Evolutionary conservation across 257 asterid genomes (phyloP).

Genomic region (Petunia secreta): DNA sequence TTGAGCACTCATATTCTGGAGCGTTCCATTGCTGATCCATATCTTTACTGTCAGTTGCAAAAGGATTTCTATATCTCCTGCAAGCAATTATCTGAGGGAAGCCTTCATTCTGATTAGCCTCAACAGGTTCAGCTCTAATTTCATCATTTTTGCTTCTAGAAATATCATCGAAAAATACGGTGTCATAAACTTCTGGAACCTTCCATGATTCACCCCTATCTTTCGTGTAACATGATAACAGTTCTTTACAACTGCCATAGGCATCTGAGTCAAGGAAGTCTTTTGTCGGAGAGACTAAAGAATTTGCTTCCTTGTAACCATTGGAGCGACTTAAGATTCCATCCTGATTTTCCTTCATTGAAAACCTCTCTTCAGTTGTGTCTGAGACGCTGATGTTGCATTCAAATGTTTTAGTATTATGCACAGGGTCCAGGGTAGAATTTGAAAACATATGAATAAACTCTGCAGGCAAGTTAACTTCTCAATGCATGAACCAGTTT

Average conservation of each 20-base stretch:
- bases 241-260: slow-evolving; percentile 30
- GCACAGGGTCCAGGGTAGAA: neutral
- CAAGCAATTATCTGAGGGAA: neutral
- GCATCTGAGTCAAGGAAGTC: slow-evolving; percentile 39
- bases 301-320: slow-evolving; percentile 39
- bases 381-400: slow-evolving; percentile 44
- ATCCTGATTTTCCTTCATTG: slow-evolving; percentile 58
- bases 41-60: slow-evolving; percentile 33
- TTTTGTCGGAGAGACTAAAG: slow-evolving; percentile 37
- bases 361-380: slow-evolving; percentile 43
- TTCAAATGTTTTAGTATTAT: slow-evolving; percentile 36
- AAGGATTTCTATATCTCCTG: neutral
- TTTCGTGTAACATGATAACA: slow-evolving; percentile 33
- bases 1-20: slow-evolving; percentile 35
- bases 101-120: slow-evolving; percentile 25
- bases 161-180: slow-evolving; percentile 38
- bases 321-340: slow-evolving; percentile 41
- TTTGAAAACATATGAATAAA: neutral
- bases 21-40: slow-evolving; percentile 34
- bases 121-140: slow-evolving; percentile 28
- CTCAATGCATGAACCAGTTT: slow-evolving; percentile 10
- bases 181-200: slow-evolving; percentile 21
- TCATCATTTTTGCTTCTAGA: slow-evolving; percentile 31
- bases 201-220: slow-evolving; percentile 40
- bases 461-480: slow-evolving; percentile 16